Base-by-base conservation (phyloP, 306 rosid genomes). In the Purshia tridentata region DNA sequence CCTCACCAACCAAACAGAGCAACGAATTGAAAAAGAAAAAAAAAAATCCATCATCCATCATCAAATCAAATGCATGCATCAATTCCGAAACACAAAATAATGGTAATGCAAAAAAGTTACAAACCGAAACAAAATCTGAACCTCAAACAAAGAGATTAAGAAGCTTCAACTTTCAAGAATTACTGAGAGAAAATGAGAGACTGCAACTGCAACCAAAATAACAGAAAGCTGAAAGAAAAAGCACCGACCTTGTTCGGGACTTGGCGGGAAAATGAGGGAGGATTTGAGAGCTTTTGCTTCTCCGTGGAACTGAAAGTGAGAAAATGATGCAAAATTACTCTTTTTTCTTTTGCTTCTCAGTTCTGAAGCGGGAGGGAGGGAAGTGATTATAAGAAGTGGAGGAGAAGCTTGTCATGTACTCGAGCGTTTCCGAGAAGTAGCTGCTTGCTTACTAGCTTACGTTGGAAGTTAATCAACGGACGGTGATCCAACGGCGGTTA, bases 1-100 rank as follows among this genome's bases (percentile, higher is more conserved):
- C 29, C 14, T 20, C 42, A 65, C 55, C 6, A 44, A 64, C n/a
- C 40, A 65, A 67, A 48, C 57, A 48, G 49, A 52, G 60, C 53
- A 44, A 45, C 13, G 19, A 45, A 65, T 19, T 45, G 70, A 4
- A 45, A 45, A 65, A 10, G 4, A 44, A 44, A 6, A 5, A 6
- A 1, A 57, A 10, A 9, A 22, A 16, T 16, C 57, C 9, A 7
- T 53, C 57, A 18, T 6, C 22, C 2, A n/a, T 12, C 9, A 15
- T 37, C 42, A 3, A 42, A 64, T 64, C 35, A 9, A 62, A 14
- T n/a, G 16, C 49, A 41, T 15, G 8, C 35, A 22, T 20, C 5
- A 22, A 56, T 9, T 39, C 35, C 1, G 5, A 56, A 10, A 19
- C 15, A 8, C 23, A 37, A 6, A 40, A 50, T 14, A 50, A 29